Conservation (phyloP, 1,284 basidiomycete species). For the Chondrostereum purpureum region DNA sequence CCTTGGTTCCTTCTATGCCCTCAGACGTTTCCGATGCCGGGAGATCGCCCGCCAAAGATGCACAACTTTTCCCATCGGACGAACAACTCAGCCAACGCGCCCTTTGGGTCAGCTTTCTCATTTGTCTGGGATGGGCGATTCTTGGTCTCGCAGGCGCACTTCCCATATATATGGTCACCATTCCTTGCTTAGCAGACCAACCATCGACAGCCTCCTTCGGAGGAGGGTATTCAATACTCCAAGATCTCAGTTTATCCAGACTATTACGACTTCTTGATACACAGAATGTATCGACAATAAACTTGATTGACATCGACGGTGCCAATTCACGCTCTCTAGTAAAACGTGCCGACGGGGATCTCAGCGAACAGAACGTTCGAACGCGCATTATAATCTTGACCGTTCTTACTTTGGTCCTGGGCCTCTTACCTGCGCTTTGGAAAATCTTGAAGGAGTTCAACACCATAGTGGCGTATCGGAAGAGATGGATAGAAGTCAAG, state of each 20-base stretch:
- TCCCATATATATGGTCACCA: constrained; percentile 63
- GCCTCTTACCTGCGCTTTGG: constrained; percentile 57
- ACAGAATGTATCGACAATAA: constrained; percentile 30
- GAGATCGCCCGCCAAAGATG: constrained; percentile 40
- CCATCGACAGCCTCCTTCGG: constrained; percentile 37
- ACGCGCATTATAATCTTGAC: constrained; percentile 63
- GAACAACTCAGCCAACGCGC: constrained; percentile 64
- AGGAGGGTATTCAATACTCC: constrained; percentile 61
- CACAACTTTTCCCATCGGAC: constrained; percentile 61
- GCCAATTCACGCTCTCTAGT: constrained; percentile 14
- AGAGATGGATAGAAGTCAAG: constrained; percentile 52
- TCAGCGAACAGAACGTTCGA: constrained; percentile 40
- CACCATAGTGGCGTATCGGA: constrained; percentile 45
- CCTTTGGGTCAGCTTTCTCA: constrained; percentile 56
- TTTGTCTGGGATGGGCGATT: constrained; percentile 60
- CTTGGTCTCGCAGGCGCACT: constrained; percentile 61
- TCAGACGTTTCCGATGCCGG: constrained; percentile 49
- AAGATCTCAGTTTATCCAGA: constrained; percentile 69
- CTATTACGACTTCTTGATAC: constrained; percentile 59
- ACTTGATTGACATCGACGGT: constrained; percentile 15
- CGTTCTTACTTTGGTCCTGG: constrained; percentile 51
- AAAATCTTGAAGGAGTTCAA: constrained; percentile 64
- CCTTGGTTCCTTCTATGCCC: constrained; percentile 55
- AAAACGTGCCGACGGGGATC: constrained; percentile 27
- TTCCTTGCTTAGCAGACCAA: constrained; percentile 58